A percentile compares a stretch with the other conserved stretches of the same genome.
Evolutionary conservation across 108 stramenopile genomes (phyloP).

Genomic region (Parmales sp.): DNA sequence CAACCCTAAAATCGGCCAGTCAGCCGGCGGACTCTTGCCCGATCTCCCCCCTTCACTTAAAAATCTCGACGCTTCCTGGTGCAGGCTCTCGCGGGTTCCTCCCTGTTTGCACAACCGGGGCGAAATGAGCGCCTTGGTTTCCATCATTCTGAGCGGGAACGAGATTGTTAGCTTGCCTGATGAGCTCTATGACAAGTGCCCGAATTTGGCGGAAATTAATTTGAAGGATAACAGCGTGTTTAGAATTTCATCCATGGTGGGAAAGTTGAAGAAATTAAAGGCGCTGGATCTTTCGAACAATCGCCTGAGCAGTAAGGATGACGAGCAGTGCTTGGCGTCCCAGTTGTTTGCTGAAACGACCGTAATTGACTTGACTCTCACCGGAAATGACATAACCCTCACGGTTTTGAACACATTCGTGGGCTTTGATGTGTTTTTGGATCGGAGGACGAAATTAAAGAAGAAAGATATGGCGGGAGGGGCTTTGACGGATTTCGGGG

Average conservation of each 20-base stretch:
- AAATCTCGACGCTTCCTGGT: slow-evolving; percentile 43
- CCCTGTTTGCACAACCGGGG: slow-evolving; percentile 15
- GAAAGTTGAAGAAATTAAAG: slow-evolving; percentile 53
- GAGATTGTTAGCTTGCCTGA: slow-evolving; percentile 47
- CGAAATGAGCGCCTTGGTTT: slow-evolving; percentile 40
- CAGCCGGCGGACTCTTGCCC: slow-evolving; percentile 12
- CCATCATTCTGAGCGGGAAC: slow-evolving; percentile 57
- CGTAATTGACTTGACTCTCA: slow-evolving; percentile 68
- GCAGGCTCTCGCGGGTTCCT: slow-evolving; percentile 47
- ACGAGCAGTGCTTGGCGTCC: slow-evolving; percentile 60
- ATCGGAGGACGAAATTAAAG: slow-evolving; percentile 65
- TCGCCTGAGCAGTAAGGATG: slow-evolving; percentile 33
- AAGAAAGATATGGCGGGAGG: slow-evolving; percentile 56
- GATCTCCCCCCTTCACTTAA: slow-evolving; percentile 48
- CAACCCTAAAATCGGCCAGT: slow-evolving; percentile 33
- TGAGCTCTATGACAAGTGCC: slow-evolving; percentile 42
- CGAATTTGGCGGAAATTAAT: slow-evolving; percentile 49
- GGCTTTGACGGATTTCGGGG: slow-evolving; percentile 44
- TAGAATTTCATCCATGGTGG: slow-evolving; percentile 46
- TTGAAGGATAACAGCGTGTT: slow-evolving; percentile 61
- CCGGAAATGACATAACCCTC: slow-evolving; percentile 62
- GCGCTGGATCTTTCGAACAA: slow-evolving; percentile 55
- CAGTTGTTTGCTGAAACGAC: slow-evolving; percentile 51
- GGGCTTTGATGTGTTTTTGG: slow-evolving; percentile 58
- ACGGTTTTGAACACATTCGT: slow-evolving; percentile 66